Evolutionary conservation across 1,284 basidiomycete species (phyloP).

Genomic region (Moesziomyces sp.): DNA sequence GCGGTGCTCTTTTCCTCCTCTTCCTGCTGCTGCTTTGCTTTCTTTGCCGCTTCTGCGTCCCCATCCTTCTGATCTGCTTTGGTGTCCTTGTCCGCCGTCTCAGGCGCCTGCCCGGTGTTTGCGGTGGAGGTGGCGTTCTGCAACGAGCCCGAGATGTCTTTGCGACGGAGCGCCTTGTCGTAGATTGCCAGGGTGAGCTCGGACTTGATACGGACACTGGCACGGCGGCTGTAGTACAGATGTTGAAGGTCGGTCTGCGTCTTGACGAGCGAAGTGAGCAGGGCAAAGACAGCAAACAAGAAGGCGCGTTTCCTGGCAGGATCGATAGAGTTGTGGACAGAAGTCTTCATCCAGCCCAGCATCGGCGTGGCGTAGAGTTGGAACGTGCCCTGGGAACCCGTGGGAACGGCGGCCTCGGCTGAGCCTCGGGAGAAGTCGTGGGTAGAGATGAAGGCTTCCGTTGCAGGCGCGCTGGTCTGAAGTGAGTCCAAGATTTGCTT

Average conservation of each 20-base stretch:
- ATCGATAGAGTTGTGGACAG: slow-evolving; percentile 6
- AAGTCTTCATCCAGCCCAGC: not conserved
- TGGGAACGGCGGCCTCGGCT: not conserved
- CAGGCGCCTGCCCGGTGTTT: slow-evolving; percentile 70
- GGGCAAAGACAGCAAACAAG: slow-evolving; percentile 39
- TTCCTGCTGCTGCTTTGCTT: slow-evolving; percentile 1
- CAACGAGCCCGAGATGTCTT: slow-evolving; percentile 80
- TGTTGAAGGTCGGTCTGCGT: slow-evolving; percentile 75
- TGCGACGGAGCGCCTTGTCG: slow-evolving; percentile 85
- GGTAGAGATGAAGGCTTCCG: not conserved
- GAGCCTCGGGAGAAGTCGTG: not conserved
- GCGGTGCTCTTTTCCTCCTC: slow-evolving; percentile 31
- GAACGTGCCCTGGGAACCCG: not conserved
- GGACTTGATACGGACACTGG: slow-evolving; percentile 76
- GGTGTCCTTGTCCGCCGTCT: slow-evolving; percentile 66
- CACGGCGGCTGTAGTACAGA: slow-evolving; percentile 78
- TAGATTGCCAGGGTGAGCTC: slow-evolving; percentile 86
- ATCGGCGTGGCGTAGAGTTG: slow-evolving; percentile 4
- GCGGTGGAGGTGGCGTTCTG: slow-evolving; percentile 72
- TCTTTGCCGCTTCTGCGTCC: not conserved
- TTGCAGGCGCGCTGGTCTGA: slow-evolving; percentile 1
- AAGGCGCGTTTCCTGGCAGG: slow-evolving; percentile 36
- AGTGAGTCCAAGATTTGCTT: slow-evolving; percentile 43
- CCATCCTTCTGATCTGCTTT: slow-evolving; percentile 37
- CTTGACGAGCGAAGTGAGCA: slow-evolving; percentile 41